A percentile compares a stretch with the other conserved stretches of the same genome.
Evolutionary conservation across 352 stramenopile species (phyloP).

Genomic region (Phytophthora podocarpi): DNA sequence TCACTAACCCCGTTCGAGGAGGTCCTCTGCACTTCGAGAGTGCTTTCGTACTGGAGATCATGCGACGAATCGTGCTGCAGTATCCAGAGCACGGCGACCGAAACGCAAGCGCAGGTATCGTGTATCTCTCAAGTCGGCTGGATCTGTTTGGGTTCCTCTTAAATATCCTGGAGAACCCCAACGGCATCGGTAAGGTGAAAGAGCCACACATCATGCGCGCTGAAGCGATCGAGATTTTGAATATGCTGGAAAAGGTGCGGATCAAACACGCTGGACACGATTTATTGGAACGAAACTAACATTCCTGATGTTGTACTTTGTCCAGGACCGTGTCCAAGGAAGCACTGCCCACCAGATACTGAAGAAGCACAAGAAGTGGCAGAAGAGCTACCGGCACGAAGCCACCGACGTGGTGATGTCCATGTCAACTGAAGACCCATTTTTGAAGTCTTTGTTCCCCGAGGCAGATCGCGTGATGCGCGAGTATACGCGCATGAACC

Average conservation of each 20-base stretch:
- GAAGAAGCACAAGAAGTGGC: conserved; percentile 91
- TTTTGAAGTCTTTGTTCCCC: conserved; percentile 63
- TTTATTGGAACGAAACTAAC: conserved; percentile 3
- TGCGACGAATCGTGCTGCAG: conserved; percentile 69
- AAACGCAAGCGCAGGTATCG: conserved; percentile 65
- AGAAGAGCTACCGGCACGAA: conserved; percentile 79
- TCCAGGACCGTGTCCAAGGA: conserved; percentile 69
- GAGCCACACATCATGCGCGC: conserved; percentile 66
- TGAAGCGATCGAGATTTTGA: conserved; percentile 80
- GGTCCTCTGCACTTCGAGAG: conserved; percentile 69
- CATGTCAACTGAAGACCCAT: conserved; percentile 68
- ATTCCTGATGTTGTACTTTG: not conserved
- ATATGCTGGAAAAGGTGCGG: conserved; percentile 74
- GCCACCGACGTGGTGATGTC: conserved; percentile 47
- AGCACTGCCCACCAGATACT: conserved; percentile 75
- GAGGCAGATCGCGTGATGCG: conserved; percentile 63
- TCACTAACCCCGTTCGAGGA: conserved; percentile 53
- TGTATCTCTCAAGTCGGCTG: conserved; percentile 68
- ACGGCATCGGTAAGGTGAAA: conserved; percentile 57
- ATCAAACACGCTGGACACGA: not conserved
- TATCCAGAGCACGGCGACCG: conserved; percentile 75
- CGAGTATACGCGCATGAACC: conserved; percentile 46
- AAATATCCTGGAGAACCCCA: conserved; percentile 74
- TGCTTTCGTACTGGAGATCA: conserved; percentile 72
- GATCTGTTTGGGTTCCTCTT: conserved; percentile 79